Conservation (phyloP, 345 rosid species). For the Boechera retrofracta region DNA sequence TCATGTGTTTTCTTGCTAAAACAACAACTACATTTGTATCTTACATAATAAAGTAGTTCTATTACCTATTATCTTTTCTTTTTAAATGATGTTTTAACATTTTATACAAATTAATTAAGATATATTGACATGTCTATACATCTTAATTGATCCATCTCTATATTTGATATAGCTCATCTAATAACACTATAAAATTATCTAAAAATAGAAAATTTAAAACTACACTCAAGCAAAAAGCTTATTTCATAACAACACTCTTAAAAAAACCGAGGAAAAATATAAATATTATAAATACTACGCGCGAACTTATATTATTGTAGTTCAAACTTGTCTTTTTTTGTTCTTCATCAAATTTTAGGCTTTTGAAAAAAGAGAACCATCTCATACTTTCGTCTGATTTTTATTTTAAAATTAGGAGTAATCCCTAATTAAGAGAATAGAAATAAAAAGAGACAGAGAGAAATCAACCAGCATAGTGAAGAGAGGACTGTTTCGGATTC, state of each 20-base stretch:
- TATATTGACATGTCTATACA: not conserved
- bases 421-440: not conserved
- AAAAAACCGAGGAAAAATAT: not conserved
- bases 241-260: not conserved
- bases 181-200: not conserved
- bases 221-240: not conserved
- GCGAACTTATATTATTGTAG: not conserved
- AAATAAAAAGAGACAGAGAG: not conserved
- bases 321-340: not conserved
- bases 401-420: not conserved
- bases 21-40: not conserved
- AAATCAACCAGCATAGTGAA: slow-evolving; percentile 69
- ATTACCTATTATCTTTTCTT: not conserved
- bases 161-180: not conserved
- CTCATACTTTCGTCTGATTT: not conserved
- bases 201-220: not conserved
- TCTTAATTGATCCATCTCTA: not conserved
- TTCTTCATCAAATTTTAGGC: not conserved
- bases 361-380: not conserved
- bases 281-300: not conserved
- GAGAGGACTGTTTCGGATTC: slow-evolving; percentile 74
- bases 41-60: not conserved
- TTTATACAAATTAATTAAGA: not conserved
- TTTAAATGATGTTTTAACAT: not conserved
- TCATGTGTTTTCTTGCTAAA: not conserved